These are phyloP conservation scores for Bifiguratus adelaidae DNA, from an alignment of 192 early-diverging fungal species.

Conservation along the genomic window DNA sequence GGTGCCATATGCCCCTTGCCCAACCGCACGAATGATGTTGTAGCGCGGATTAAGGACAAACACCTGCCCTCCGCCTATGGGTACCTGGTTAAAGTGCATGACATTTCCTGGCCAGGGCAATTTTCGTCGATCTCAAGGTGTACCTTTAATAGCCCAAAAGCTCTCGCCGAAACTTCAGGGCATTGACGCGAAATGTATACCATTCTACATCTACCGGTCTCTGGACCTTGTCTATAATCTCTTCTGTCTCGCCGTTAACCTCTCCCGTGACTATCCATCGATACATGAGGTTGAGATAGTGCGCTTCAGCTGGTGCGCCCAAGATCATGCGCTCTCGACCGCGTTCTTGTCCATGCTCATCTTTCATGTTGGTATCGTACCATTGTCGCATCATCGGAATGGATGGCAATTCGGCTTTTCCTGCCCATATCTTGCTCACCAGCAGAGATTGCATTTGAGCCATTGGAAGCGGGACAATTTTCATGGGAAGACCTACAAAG, in stretches of 20 bases:
- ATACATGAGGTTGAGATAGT: constrained; percentile 14
- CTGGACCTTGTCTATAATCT: neutral
- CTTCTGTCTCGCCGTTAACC: neutral
- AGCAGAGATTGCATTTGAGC: constrained; percentile 43
- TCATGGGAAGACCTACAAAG: constrained; percentile 45
- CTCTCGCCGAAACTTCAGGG: constrained; percentile 6
- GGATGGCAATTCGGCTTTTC: constrained; percentile 11
- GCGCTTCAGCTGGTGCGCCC: constrained; percentile 6
- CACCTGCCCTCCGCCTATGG: too few relatives aligned
- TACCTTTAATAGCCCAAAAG: constrained; percentile 20
- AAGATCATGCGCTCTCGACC: constrained; percentile 7
- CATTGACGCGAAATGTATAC: constrained; percentile 4
- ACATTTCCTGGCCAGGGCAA: too few relatives aligned
- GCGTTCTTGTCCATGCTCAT: neutral
- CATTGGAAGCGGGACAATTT: constrained; percentile 46
- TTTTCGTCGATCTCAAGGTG: too few relatives aligned
- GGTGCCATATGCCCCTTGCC: neutral
- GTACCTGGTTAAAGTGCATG: too few relatives aligned
- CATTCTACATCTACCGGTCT: constrained; percentile 7
- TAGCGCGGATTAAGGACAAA: neutral
- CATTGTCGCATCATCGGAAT: constrained; percentile 13
- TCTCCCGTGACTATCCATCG: constrained; percentile 16
- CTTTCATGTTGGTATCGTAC: constrained; percentile 4
- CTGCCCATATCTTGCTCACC: constrained; percentile 25
- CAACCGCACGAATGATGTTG: neutral